phyloP scores from a whole-genome alignment of 352 stramenopile species.

The Phytophthora macrochlamydospora region DNA sequence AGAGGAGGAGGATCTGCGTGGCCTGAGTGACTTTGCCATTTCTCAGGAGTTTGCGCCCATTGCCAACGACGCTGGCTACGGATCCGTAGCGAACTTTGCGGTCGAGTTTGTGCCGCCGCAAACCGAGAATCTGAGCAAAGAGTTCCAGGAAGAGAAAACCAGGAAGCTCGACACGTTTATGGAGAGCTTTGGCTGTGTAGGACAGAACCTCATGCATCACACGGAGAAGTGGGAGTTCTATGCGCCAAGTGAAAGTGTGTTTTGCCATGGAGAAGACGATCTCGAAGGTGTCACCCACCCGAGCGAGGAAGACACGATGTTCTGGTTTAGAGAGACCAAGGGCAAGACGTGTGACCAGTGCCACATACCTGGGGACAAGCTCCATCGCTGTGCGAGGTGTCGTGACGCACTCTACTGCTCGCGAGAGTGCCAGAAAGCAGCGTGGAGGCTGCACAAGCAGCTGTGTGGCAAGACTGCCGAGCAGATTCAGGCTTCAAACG shows the following conservation, averaged over 20 bases:
- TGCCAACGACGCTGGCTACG: slow-evolving; percentile 48
- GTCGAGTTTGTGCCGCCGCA: slow-evolving; percentile 70
- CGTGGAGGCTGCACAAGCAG: slow-evolving; percentile 82
- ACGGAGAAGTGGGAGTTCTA: slow-evolving; percentile 88
- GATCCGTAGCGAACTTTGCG: slow-evolving; percentile 65
- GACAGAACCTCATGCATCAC: slow-evolving; percentile 84
- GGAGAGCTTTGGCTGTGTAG: slow-evolving; percentile 69
- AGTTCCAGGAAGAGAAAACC: slow-evolving; percentile 41
- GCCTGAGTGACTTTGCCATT: slow-evolving; percentile 82
- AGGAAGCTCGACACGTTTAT: slow-evolving; percentile 60
- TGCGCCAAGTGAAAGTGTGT: slow-evolving; percentile 40
- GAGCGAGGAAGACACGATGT: slow-evolving; percentile 62
- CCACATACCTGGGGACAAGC: slow-evolving; percentile 51
- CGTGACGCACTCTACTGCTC: slow-evolving; percentile 80
- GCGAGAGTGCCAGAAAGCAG: slow-evolving; percentile 76
- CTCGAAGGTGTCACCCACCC: slow-evolving; percentile 47
- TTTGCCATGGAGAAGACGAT: slow-evolving; percentile 47
- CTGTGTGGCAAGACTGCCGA: slow-evolving; percentile 64
- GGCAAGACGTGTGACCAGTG: slow-evolving; percentile 76
- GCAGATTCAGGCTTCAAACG: slow-evolving; percentile 43
- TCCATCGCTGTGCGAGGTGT: slow-evolving; percentile 71
- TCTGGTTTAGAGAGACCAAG: slow-evolving; percentile 66
- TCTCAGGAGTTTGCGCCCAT: slow-evolving; percentile 68
- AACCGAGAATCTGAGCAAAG: slow-evolving; percentile 28
- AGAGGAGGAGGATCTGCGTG: slow-evolving; percentile 60